Evolutionary conservation across 108 stramenopile genomes (phyloP).

Genomic region (Cyclotella atomus): DNA sequence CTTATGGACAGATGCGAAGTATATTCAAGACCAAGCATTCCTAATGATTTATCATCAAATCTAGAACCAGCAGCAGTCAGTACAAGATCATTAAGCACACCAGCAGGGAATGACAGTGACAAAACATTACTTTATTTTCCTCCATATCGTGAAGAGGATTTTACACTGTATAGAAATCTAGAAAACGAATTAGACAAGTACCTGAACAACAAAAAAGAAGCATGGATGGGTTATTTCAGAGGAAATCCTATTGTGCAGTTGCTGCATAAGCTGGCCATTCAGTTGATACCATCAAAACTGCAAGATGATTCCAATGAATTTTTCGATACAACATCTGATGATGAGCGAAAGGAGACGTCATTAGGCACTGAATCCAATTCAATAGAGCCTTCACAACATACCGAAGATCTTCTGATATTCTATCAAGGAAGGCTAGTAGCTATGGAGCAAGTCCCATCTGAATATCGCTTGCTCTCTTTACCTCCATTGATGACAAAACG

Average conservation of each 20-base stretch:
- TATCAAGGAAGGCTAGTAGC: not conserved
- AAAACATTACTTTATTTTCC: conserved; percentile 11
- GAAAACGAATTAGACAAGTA: conserved; percentile 46
- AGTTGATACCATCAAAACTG: not conserved
- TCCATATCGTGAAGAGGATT: conserved; percentile 50
- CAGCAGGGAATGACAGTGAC: too few relatives aligned
- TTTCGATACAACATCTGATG: not conserved
- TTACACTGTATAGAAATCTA: conserved; percentile 52
- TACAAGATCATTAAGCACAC: not conserved
- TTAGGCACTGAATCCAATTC: not conserved
- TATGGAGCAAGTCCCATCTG: not conserved
- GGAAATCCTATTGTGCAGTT: not conserved
- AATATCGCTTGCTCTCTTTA: conserved; percentile 1
- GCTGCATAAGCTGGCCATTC: not conserved
- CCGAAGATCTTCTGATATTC: conserved; percentile 28
- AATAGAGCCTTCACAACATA: not conserved
- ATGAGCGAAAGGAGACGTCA: not conserved
- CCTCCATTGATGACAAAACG: conserved; percentile 6
- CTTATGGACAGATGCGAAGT: not conserved
- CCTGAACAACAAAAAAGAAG: conserved; percentile 22
- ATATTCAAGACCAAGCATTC: not conserved
- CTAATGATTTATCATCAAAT: not conserved
- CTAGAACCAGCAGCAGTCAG: not conserved
- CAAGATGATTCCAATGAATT: not conserved
- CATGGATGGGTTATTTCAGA: not conserved